These are phyloP conservation scores for Hypoxylon sp. DNA, from an alignment of 2,329 filamentous ascomycete genomes.

Conservation along the genomic window DNA sequence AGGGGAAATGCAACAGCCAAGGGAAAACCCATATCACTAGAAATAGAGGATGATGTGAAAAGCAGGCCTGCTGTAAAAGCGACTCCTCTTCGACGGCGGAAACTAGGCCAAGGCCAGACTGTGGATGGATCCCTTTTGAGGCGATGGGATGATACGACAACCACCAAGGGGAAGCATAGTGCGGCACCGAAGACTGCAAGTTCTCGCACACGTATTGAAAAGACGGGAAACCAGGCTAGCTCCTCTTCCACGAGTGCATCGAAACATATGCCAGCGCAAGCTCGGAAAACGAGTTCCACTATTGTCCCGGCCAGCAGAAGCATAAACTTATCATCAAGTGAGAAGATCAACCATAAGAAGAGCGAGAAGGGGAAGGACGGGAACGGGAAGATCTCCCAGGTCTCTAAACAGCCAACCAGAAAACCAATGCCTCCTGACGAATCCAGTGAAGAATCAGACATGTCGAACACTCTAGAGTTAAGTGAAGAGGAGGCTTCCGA, in stretches of 20 bases:
- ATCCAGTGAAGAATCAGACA: conserved; percentile 33
- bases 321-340: conserved; percentile 30
- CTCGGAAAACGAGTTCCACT: conserved; percentile 30
- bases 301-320: conserved; percentile 19
- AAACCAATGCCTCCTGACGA: conserved; percentile 22
- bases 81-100: conserved; percentile 52
- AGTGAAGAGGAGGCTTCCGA: conserved; percentile 49
- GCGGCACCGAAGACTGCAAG: conserved; percentile 23
- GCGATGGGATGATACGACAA: conserved; percentile 45
- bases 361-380: conserved; percentile 27
- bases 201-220: conserved; percentile 27
- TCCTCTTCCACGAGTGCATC: conserved; percentile 32
- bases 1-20: conserved; percentile 25
- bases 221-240: conserved; percentile 30
- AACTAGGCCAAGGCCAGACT: conserved; percentile 50
- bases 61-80: conserved; percentile 36
- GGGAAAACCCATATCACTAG: conserved; percentile 6
- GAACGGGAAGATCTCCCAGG: conserved; percentile 11
- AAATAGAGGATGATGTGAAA: background rate
- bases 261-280: conserved; percentile 35
- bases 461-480: conserved; percentile 18
- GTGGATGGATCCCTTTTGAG: conserved; percentile 50
- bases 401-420: conserved; percentile 16
- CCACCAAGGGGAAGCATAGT: conserved; percentile 16
- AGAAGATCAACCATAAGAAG: conserved; percentile 31